Base-by-base conservation (phyloP, 2,329 filamentous ascomycete genomes). In the Diplodia corticola region DNA sequence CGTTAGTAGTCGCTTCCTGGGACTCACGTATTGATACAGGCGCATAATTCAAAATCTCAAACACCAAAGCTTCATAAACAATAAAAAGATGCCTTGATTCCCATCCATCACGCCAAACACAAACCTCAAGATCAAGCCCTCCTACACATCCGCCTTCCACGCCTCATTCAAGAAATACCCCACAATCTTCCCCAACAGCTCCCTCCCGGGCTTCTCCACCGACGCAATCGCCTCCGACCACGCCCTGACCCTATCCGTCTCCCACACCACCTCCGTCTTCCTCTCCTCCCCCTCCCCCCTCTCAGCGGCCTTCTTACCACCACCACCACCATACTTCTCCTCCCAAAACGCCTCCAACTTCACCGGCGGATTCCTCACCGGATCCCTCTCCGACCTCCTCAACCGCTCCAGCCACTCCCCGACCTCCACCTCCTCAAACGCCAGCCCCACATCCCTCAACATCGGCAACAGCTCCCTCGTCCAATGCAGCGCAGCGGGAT, bases 381-480 rank as follows among this genome's bases (percentile, higher is more conserved):
- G 69, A 63, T 75, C 72, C 13, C 57, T 59, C 4, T 73, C 69
- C 0, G 71, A 70, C n/a, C 55, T 65, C 15, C 71, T 69, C 17
- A 75, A 64, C 40, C 68, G 64, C 22, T 71, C 68, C 71, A 75
- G 71, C 73, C 73, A 75, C 59, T 72, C 66, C 3, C 68, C 69
- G 1, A 70, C 70, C 1, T 69, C 68, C 4, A 75, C 33, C 2
- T 64, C 64, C 28, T 74, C 72, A 30, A 75, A 75, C 10, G 49
- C 2, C 1, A 75, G 50, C 0, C 83, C 83, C 0, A 81, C 78
- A 0, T 73, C 70, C n/a, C 72, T 73, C 7, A 88, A 73, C 3
- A 80, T 79, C 1, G 85, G 85, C 0, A 88, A 78, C 2, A 88
- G 73, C 60, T 86, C 82, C 0, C 76, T 66, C 0, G 82, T 84